A percentile compares a stretch with the other conserved stretches of the same genome.
phyloP scores from a whole-genome alignment of 768 basidiomycete genomes.

The Boletus tylopilopsis region DNA sequence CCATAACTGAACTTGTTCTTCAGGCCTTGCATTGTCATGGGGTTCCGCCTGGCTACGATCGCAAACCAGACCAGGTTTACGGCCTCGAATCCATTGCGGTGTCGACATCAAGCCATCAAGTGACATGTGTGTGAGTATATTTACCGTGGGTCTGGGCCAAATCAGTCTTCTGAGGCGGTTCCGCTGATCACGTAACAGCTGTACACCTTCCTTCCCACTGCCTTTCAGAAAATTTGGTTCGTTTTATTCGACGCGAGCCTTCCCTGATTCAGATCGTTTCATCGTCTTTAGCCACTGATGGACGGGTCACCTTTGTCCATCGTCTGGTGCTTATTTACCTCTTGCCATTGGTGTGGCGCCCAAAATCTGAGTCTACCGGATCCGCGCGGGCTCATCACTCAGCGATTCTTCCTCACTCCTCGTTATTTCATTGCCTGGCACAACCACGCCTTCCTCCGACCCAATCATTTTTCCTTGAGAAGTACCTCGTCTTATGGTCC shows the following conservation, averaged over 20 bases:
- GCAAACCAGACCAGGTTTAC: no score
- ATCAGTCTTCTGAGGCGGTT: constrained; percentile 18
- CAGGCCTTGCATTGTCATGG: neutral
- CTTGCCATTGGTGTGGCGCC: constrained; percentile 15
- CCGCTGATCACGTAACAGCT: constrained; percentile 31
- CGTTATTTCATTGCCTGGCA: constrained; percentile 3
- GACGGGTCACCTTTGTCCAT: constrained; percentile 11
- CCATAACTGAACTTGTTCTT: no score
- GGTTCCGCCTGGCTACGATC: no score
- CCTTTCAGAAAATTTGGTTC: constrained; percentile 19
- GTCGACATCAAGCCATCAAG: no score
- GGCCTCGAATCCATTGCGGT: no score
- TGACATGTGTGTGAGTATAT: no score
- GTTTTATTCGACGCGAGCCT: constrained; percentile 9
- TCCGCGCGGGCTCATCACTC: constrained; percentile 28
- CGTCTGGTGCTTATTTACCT: constrained; percentile 8
- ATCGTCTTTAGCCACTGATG: constrained; percentile 12
- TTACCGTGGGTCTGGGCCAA: neutral
- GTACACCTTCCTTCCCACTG: constrained; percentile 18
- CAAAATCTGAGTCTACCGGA: constrained; percentile 19
- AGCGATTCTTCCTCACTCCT: constrained; percentile 17
- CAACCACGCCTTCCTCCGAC: constrained; percentile 3
- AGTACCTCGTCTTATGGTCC: constrained; percentile 12
- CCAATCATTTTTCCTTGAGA: constrained; percentile 12
- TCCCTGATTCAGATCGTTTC: constrained; percentile 18